Percentiles rank a stretch among this genome's conserved stretches.
These are phyloP conservation scores for Aureobasidium subglaciale DNA, from an alignment of 2,329 filamentous ascomycete genomes.

Conservation along the genomic window DNA sequence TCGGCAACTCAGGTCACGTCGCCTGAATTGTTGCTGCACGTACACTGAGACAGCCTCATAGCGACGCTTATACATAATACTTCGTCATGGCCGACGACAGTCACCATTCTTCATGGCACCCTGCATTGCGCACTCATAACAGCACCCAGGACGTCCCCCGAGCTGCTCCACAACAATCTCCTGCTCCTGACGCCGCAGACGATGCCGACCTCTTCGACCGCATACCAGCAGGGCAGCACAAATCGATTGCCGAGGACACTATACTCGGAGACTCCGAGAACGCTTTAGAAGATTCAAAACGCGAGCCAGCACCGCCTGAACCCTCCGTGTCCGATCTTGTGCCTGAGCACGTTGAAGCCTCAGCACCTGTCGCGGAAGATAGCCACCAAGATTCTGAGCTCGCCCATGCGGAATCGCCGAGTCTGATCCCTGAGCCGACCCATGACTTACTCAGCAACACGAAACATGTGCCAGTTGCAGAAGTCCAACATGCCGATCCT, in stretches of 20 bases:
- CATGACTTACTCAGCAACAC: background rate
- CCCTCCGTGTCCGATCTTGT: background rate
- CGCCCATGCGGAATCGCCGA: background rate
- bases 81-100: background rate
- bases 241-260: background rate
- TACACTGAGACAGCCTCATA: background rate
- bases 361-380: background rate
- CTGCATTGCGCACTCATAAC: conserved; percentile 10
- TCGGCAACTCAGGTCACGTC: background rate
- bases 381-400: background rate
- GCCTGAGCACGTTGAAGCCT: background rate
- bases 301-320: background rate
- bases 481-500: background rate
- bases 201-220: conserved; percentile 9
- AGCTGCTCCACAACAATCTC: background rate
- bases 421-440: background rate
- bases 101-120: conserved; percentile 10
- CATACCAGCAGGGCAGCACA: background rate
- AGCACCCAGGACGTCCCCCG: background rate
- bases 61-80: conserved; percentile 8
- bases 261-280: background rate
- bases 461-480: background rate
- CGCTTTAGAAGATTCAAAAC: background rate
- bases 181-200: background rate
- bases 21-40: background rate